Conservation (phyloP, 768 basidiomycete species). For the Lentinus tigrinus region DNA sequence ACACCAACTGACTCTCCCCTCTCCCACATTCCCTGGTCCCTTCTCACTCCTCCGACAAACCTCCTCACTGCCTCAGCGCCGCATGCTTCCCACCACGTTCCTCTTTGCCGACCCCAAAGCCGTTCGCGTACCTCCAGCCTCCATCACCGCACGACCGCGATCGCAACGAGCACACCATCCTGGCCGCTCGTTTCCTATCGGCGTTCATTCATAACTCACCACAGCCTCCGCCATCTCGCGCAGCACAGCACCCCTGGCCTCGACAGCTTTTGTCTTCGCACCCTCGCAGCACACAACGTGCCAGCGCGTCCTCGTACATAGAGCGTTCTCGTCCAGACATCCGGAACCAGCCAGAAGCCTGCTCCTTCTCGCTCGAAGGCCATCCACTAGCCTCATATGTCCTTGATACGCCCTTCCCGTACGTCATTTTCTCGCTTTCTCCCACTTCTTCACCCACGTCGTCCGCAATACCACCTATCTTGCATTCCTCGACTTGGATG, state of each 20-base stretch:
- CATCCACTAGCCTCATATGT: neutral
- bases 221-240: neutral
- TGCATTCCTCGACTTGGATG: too few relatives aligned
- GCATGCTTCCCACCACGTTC: neutral
- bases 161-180: conserved; percentile 8
- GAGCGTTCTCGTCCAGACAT: conserved; percentile 10
- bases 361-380: conserved; percentile 13
- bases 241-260: neutral
- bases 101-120: neutral
- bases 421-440: neutral
- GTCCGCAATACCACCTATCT: neutral
- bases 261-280: neutral
- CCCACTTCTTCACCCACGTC: conserved; percentile 1
- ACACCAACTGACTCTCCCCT: neutral
- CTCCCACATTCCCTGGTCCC: conserved; percentile 4
- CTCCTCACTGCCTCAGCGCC: neutral
- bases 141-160: conserved; percentile 7
- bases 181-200: neutral
- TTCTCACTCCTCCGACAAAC: conserved; percentile 7
- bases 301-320: neutral
- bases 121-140: neutral
- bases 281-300: neutral
- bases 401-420: neutral
- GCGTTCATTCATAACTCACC: neutral
- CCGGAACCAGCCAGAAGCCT: conserved; percentile 10